Base-by-base conservation (phyloP, 2,329 filamentous ascomycete species). In the Claviceps capensis region DNA sequence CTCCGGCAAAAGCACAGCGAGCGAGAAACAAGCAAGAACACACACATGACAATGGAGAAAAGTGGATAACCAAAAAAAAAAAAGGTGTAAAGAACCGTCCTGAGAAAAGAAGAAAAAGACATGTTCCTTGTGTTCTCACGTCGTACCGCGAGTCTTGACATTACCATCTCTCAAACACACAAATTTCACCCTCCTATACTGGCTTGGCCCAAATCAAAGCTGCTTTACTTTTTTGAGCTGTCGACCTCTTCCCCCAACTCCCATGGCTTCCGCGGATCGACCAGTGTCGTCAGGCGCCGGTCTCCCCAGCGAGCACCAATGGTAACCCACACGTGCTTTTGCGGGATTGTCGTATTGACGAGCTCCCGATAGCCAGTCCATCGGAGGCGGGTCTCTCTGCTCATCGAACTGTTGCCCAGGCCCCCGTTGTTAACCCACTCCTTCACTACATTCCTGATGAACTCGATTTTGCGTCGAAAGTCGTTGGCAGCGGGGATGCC, bases 401-500 rank as follows among this genome's bases (percentile, higher is more conserved):
- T 71, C 74, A 82, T 81, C 55, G 76, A 72, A 57, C 78, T 80
- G 63, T 81, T 81, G 50, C 86, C 86, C 36, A 90, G 67, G 2
- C 86, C 86, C 3, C 80, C 82, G 59, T 85, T 83, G 52, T 64
- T 61, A 13, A 81, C 77, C 86, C 86, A 91, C 63, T 88, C 83
- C 56, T 76, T 76, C 11, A 88, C 75, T 16, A 88, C 76, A 49
- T 75, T 69, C 57, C 77, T 75, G 60, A 90, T 79, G 62, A 90
- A 90, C 54, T 81, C 76, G 53, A 91, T 76, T 71, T 91, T 91
- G 59, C 74, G 75, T 37, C 82, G 79, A 62, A 91, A 79, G 57
- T 83, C 78, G 63, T 91, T 91, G 42, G 83, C 82, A 19, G 78
- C 75, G 0, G 86, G 83, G 52, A 88, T 79, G 52, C 76, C 73